Evolutionary conservation across 768 basidiomycete genomes (phyloP).

Genomic region (Porpolomopsis calyptriformis): DNA sequence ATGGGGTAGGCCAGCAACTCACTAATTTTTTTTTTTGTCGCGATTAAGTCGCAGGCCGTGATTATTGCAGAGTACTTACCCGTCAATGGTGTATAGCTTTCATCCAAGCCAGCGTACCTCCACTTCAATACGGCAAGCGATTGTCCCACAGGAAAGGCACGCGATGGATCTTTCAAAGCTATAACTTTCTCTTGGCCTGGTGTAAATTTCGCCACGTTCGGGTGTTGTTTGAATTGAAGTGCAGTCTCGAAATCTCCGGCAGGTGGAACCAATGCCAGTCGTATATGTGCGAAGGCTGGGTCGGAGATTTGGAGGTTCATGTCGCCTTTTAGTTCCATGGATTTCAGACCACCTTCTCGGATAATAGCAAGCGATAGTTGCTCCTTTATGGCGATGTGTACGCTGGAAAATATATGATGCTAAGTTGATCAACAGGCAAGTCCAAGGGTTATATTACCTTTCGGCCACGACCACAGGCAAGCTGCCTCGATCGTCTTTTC

Average conservation of each 20-base stretch:
- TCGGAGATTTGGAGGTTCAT: conserved; percentile 87
- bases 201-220: conserved; percentile 80
- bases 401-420: conserved; percentile 31
- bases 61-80: conserved; percentile 41
- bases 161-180: conserved; percentile 72
- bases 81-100: conserved; percentile 81
- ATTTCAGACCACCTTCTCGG: conserved; percentile 84
- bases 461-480: conserved; percentile 67
- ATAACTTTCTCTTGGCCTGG: conserved; percentile 52
- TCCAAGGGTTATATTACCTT: conserved; percentile 37
- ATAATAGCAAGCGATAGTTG: conserved; percentile 68
- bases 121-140: conserved; percentile 84
- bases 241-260: conserved; percentile 47
- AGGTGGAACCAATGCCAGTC: conserved; percentile 50
- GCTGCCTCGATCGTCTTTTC: conserved; percentile 46
- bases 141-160: conserved; percentile 81
- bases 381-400: conserved; percentile 83
- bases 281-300: conserved; percentile 57
- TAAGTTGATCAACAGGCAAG: neutral
- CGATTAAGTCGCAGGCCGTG: neutral
- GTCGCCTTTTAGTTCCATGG: conserved; percentile 88
- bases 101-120: conserved; percentile 85
- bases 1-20: conserved; percentile 93
- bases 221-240: conserved; percentile 95
- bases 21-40: conserved; percentile 38